Percentiles rank a stretch among this genome's conserved stretches.
These are phyloP conservation scores for Eucommia ulmoides DNA, from an alignment of 257 asterid species.

Conservation along the genomic window DNA sequence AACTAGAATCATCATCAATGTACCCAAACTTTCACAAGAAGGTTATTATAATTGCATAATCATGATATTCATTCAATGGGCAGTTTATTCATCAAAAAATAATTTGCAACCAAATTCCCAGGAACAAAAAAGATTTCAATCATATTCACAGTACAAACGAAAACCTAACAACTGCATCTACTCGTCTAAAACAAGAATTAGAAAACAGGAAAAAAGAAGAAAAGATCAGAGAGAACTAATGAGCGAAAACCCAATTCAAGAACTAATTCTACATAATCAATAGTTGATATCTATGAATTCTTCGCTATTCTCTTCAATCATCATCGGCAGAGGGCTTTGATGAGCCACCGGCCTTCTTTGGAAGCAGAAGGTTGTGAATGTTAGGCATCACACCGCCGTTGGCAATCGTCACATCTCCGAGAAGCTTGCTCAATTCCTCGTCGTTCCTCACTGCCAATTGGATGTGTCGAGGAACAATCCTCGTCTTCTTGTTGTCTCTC, in stretches of 20 bases:
- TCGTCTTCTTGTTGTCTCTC: conserved; percentile 14
- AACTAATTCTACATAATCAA: too few relatives aligned
- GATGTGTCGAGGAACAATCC: conserved; percentile 10
- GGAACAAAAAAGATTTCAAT: too few relatives aligned
- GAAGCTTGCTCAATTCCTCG: conserved; percentile 12
- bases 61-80: too few relatives aligned
- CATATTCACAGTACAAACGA: background rate
- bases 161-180: background rate
- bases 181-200: background rate
- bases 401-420: conserved; percentile 11
- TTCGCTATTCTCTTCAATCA: background rate
- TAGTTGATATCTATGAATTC: background rate
- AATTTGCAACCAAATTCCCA: too few relatives aligned
- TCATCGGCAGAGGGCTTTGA: conserved; percentile 13
- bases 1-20: too few relatives aligned
- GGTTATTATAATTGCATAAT: too few relatives aligned
- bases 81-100: too few relatives aligned
- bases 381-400: conserved; percentile 15
- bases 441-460: conserved; percentile 15
- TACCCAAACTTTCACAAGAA: too few relatives aligned
- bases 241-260: background rate
- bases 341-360: conserved; percentile 11
- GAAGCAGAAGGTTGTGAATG: conserved; percentile 15
- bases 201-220: background rate
- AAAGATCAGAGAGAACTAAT: background rate